Base-by-base conservation (phyloP, 2,329 filamentous ascomycete genomes). In the Sclerotinia glacialis region DNA sequence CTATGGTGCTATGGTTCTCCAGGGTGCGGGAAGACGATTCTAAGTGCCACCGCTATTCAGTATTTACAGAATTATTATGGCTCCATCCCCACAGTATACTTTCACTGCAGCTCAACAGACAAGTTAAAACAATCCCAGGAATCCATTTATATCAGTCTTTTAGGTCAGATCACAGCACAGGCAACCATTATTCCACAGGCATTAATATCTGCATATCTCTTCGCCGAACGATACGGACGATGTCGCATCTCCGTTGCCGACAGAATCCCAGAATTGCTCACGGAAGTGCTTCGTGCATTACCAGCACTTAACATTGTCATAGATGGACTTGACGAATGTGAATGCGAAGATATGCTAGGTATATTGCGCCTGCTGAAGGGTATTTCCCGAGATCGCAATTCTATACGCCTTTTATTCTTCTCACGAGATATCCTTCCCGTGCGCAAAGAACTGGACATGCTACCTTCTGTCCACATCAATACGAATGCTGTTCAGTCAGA, bases 1-100 rank as follows among this genome's bases (percentile, higher is more conserved):
- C 37, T 65, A 21, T 65, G 64, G 64, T 65, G 64, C n/a, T 65
- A 60, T 61, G 64, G 64, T 9, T 59, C 64, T 34, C 64, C 54
- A 12, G 64, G 64, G 1, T 61, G 64, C 9, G 64, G 64, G 8
- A 65, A 65, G n/a, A 65, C 64, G 26, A 60, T 65, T 50, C 54
- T 65, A 8, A 65, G 64, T 60, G 44, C 64, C 18, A 61, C 64
- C 12, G 21, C 23, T 26, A 53, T 61, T 28, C 64, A 65, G 26
- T 53, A 61, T 42, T n/a, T 65, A 28, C 64, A 60, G 31, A 37
- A 59, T 21, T 52, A 52, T 37, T 47, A 26, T 46, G 26, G 18
- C 16, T 40, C 56, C n/a, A 61, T 26, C 1, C 64, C 64, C 5
- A 65, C 64, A 52, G 40, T 65, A 37, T 61, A 60, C n/a, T 65